Percentiles rank a stretch among this genome's conserved stretches.
These are phyloP conservation scores for Fomitopsis betulina DNA, from an alignment of 1,284 basidiomycete genomes.

Conservation along the genomic window DNA sequence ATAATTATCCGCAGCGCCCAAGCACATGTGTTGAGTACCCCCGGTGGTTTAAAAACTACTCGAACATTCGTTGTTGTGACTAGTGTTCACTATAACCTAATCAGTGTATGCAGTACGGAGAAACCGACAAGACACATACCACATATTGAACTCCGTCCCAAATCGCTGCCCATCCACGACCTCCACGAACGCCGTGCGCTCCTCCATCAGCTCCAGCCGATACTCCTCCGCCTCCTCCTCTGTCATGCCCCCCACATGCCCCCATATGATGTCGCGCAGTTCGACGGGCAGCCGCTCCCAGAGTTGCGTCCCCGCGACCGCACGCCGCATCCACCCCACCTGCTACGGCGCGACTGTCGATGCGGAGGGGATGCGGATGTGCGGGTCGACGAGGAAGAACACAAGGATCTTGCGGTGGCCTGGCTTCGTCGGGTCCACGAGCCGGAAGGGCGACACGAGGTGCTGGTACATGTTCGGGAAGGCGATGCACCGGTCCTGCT, in stretches of 20 bases:
- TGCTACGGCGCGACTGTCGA: constrained; percentile 1
- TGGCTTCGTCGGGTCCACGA: constrained; percentile 24
- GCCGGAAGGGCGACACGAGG: constrained; percentile 27
- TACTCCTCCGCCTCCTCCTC: constrained; percentile 10
- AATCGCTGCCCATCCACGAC: constrained; percentile 9
- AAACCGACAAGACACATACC: not conserved
- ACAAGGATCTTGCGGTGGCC: constrained; percentile 30
- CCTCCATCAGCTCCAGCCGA: constrained; percentile 13
- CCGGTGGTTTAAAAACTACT: too few species aligned
- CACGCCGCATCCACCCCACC: constrained; percentile 17
- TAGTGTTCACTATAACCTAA: not conserved
- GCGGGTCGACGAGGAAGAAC: constrained; percentile 31
- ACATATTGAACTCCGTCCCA: constrained; percentile 15
- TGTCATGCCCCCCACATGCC: constrained; percentile 3
- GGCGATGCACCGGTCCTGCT: constrained; percentile 21
- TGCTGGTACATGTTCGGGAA: constrained; percentile 34
- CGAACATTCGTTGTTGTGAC: too few species aligned
- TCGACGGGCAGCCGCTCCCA: constrained; percentile 8
- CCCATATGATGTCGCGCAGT: constrained; percentile 8
- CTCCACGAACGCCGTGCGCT: constrained; percentile 9
- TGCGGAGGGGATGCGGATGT: not conserved
- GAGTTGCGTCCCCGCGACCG: constrained; percentile 21
- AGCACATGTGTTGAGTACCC: too few species aligned
- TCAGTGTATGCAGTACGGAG: not conserved
- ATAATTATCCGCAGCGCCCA: too few species aligned